These are phyloP conservation scores for Phlyctochytrium arcticum DNA, from an alignment of 192 early-diverging fungal species.

Conservation along the genomic window DNA sequence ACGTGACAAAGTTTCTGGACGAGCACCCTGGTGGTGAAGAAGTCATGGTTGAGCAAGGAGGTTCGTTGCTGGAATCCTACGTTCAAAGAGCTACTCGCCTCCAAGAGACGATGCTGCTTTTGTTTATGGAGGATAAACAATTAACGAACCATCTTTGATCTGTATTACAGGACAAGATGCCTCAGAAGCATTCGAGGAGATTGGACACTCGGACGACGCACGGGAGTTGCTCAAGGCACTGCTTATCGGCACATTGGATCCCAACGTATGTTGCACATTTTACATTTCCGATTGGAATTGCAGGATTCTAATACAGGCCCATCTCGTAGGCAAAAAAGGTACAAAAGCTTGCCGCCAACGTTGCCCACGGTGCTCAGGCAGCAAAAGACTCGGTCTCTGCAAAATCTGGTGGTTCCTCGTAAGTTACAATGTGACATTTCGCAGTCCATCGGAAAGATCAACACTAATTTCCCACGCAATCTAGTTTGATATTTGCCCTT, in stretches of 20 bases:
- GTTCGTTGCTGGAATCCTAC: conserved; percentile 26
- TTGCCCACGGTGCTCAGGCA: not conserved
- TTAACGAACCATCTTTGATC: not conserved
- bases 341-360: not conserved
- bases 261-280: too few relatives aligned
- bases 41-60: conserved; percentile 86
- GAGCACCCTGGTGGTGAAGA: conserved; percentile 97
- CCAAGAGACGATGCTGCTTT: conserved; percentile 7
- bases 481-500: conserved; percentile 33
- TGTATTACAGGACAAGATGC: conserved; percentile 59
- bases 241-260: conserved; percentile 69
- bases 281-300: too few relatives aligned
- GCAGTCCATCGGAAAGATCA: not conserved
- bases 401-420: not conserved
- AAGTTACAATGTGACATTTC: not conserved
- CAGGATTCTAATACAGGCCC: not conserved
- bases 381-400: not conserved
- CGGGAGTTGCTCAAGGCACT: conserved; percentile 73
- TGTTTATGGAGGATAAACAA: not conserved
- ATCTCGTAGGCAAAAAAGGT: not conserved
- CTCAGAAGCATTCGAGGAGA: conserved; percentile 92
- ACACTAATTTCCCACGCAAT: not conserved
- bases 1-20: conserved; percentile 50
- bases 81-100: not conserved
- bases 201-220: conserved; percentile 96